phyloP scores from a whole-genome alignment of 2,329 filamentous ascomycete genomes.

The Stagonosporopsis rhizophila region DNA sequence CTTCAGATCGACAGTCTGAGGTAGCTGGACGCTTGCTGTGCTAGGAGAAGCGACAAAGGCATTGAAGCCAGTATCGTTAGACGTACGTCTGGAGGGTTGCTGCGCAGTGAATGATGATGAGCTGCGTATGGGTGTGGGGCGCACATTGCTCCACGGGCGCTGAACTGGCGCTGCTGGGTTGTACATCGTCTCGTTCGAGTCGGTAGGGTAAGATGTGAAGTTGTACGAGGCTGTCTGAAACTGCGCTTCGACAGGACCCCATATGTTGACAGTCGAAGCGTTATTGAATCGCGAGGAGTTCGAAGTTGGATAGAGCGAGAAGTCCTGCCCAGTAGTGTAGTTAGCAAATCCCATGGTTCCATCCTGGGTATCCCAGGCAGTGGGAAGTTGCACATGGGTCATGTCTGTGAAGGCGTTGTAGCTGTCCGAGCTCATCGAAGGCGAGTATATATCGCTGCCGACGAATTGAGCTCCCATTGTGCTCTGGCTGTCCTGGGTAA shows the following conservation, averaged over 20 bases:
- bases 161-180: slow-evolving; percentile 26
- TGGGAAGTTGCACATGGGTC: slow-evolving; percentile 44
- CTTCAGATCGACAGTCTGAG: slow-evolving; percentile 32
- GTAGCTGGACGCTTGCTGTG: slow-evolving; percentile 36
- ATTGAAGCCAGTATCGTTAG: slow-evolving; percentile 35
- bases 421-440: slow-evolving; percentile 47
- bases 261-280: slow-evolving; percentile 29
- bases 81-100: slow-evolving; percentile 32
- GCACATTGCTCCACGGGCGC: slow-evolving; percentile 31
- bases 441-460: slow-evolving; percentile 45
- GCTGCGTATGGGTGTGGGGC: slow-evolving; percentile 31
- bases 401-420: slow-evolving; percentile 46
- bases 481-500: slow-evolving; percentile 40
- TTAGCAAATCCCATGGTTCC: slow-evolving; percentile 47
- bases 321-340: slow-evolving; percentile 48
- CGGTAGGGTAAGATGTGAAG: slow-evolving; percentile 35
- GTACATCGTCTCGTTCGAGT: slow-evolving; percentile 36
- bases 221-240: slow-evolving; percentile 37
- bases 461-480: slow-evolving; percentile 41
- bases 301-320: slow-evolving; percentile 36
- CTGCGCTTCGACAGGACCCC: slow-evolving; percentile 35
- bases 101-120: slow-evolving; percentile 39
- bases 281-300: slow-evolving; percentile 34
- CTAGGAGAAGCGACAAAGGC: slow-evolving; percentile 44
- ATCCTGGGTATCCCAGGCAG: slow-evolving; percentile 42